Evolutionary conservation across 371 early-diverging fungal species (phyloP).

Genomic region (Rhizopus arrhizus): DNA sequence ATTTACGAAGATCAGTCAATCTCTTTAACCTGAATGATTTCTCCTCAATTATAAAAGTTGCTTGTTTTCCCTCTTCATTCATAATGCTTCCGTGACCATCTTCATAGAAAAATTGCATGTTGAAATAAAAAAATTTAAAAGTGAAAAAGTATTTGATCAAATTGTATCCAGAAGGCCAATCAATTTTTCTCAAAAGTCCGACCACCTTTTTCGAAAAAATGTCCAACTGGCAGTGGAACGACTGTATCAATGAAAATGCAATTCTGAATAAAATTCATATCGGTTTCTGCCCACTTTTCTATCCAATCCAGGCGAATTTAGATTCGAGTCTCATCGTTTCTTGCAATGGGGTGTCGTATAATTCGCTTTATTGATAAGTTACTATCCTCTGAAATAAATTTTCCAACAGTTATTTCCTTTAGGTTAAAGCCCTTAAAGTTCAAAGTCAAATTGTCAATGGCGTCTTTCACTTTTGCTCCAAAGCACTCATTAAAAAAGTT

Average conservation of each 20-base stretch:
- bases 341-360: conserved; percentile 56
- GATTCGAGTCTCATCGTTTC: conserved; percentile 5
- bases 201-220: no score
- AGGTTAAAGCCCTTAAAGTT: neutral
- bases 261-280: conserved; percentile 9
- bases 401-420: neutral
- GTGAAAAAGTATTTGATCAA: no score
- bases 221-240: conserved; percentile 13
- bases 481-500: conserved; percentile 4
- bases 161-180: no score
- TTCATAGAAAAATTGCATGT: conserved; percentile 9
- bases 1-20: no score
- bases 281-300: conserved; percentile 2
- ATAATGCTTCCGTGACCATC: neutral
- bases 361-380: conserved; percentile 3
- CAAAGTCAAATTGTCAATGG: conserved; percentile 2
- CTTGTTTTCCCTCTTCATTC: no score
- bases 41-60: neutral
- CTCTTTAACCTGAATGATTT: conserved; percentile 10
- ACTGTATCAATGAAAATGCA: conserved; percentile 14
- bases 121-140: no score
- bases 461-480: conserved; percentile 4
- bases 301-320: conserved; percentile 5
- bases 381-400: conserved; percentile 1
- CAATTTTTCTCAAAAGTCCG: no score